Conservation (phyloP, 2,329 filamentous ascomycete genomes). For the Botrytis pseudocinerea region DNA sequence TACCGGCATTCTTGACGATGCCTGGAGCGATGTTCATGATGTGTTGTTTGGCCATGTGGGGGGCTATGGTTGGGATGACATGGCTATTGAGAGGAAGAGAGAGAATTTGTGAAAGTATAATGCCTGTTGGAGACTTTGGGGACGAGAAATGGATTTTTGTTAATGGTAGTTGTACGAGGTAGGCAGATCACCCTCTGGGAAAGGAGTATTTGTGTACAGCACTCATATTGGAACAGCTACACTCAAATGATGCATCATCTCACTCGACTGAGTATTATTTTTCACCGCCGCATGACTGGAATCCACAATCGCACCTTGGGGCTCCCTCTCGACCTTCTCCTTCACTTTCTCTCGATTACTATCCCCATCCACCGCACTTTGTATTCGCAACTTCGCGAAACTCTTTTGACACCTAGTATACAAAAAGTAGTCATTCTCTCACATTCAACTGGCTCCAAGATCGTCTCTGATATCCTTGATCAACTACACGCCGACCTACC, state of each 20-base stretch:
- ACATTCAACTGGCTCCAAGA: conserved; percentile 76
- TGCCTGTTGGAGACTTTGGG: conserved; percentile 18
- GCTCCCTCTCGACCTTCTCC: conserved; percentile 70
- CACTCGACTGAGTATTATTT: conserved; percentile 67
- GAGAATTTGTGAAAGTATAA: conserved; percentile 12
- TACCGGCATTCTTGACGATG: conserved; percentile 26
- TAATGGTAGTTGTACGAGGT: conserved; percentile 30
- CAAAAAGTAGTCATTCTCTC: conserved; percentile 70
- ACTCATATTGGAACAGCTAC: conserved; percentile 41
- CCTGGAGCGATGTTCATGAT: conserved; percentile 25
- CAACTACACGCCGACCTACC: conserved; percentile 71
- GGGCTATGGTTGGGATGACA: conserved; percentile 18
- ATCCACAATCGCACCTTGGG: conserved; percentile 74
- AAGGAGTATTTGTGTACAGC: not conserved
- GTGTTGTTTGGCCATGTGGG: conserved; percentile 9
- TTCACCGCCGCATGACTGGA: conserved; percentile 67
- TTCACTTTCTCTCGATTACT: conserved; percentile 73
- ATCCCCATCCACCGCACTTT: conserved; percentile 64
- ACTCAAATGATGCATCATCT: conserved; percentile 69
- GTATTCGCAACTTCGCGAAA: conserved; percentile 57
- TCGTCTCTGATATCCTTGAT: conserved; percentile 69
- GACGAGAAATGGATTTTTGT: conserved; percentile 29
- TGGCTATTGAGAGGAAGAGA: conserved; percentile 24
- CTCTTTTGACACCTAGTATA: conserved; percentile 59
- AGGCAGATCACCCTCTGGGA: not conserved